Conservation (phyloP, 176 grass and related monocot species). For the Ensete glaucum region DNA sequence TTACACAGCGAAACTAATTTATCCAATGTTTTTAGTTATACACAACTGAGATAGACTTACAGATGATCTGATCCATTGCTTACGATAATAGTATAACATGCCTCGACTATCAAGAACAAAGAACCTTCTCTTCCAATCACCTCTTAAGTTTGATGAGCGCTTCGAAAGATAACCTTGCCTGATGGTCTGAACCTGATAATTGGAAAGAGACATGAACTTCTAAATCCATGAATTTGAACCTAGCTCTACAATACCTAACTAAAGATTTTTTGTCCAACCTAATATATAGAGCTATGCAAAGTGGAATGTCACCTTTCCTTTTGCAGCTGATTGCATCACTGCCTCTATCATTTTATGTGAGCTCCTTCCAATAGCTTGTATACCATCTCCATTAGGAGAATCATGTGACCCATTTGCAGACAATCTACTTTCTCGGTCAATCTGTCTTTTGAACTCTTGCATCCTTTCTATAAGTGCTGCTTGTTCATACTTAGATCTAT, state of each 20-base stretch:
- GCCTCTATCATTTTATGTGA: conserved; percentile 25
- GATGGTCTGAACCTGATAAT: conserved; percentile 90
- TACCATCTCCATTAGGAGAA: conserved; percentile 88
- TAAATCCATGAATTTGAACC: neutral
- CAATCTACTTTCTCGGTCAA: conserved; percentile 77
- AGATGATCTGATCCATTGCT: conserved; percentile 70
- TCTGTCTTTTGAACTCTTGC: conserved; percentile 23
- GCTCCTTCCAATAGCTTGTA: conserved; percentile 1
- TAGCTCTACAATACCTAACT: neutral
- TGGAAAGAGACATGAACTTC: conserved; percentile 9
- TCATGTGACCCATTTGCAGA: conserved; percentile 54
- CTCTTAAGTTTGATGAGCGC: conserved; percentile 87
- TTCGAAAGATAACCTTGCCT: conserved; percentile 95
- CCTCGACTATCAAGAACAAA: conserved; percentile 97
- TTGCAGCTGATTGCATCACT: conserved; percentile 83
- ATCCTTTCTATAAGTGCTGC: conserved; percentile 79
- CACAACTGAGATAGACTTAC: conserved; percentile 33
- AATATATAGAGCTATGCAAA: neutral
- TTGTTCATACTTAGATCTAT: conserved; percentile 87
- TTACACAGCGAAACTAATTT: conserved; percentile 16
- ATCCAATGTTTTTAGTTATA: neutral
- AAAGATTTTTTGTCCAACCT: neutral
- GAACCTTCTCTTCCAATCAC: conserved; percentile 97
- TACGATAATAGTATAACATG: conserved; percentile 95
- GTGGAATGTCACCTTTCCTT: conserved; percentile 50